Conservation (phyloP, 2,329 filamentous ascomycete species). For the Huntiella bhutanensis region DNA sequence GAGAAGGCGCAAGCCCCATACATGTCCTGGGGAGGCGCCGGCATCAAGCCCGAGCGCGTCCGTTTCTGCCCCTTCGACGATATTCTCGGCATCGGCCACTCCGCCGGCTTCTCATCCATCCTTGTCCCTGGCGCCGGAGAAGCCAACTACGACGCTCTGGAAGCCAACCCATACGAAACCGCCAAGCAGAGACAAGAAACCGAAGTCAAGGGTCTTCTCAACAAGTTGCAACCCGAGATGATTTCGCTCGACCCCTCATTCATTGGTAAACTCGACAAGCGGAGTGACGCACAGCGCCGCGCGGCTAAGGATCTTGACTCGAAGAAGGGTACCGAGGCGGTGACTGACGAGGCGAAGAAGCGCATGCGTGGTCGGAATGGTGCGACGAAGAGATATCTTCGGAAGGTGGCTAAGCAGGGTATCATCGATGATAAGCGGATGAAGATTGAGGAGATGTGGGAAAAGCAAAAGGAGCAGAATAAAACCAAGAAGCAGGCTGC, state of each 20-base stretch:
- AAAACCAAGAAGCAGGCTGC: slow-evolving; percentile 42
- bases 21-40: slow-evolving; percentile 81
- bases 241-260: slow-evolving; percentile 87
- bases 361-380: slow-evolving; percentile 77
- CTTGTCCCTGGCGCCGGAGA: slow-evolving; percentile 91
- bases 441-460: slow-evolving; percentile 66
- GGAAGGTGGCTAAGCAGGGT: slow-evolving; percentile 85
- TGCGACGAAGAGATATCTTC: slow-evolving; percentile 66
- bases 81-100: slow-evolving; percentile 68
- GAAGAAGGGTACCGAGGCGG: slow-evolving; percentile 28
- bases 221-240: slow-evolving; percentile 94
- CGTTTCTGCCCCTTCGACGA: slow-evolving; percentile 93
- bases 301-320: slow-evolving; percentile 66
- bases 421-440: slow-evolving; percentile 90
- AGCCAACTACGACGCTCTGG: slow-evolving; percentile 85
- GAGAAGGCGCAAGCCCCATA: slow-evolving; percentile 74
- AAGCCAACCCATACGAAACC: slow-evolving; percentile 90
- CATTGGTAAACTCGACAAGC: slow-evolving; percentile 69
- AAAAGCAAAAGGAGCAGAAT: slow-evolving; percentile 48
- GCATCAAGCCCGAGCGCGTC: slow-evolving; percentile 59
- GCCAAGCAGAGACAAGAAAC: slow-evolving; percentile 79
- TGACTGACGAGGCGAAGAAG: slow-evolving; percentile 49
- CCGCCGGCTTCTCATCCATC: slow-evolving; percentile 71
- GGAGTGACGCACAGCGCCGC: slow-evolving; percentile 57
- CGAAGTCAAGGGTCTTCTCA: slow-evolving; percentile 76